Conservation (phyloP, 495 filamentous ascomycete genomes). For the Talaromyces adpressus region DNA sequence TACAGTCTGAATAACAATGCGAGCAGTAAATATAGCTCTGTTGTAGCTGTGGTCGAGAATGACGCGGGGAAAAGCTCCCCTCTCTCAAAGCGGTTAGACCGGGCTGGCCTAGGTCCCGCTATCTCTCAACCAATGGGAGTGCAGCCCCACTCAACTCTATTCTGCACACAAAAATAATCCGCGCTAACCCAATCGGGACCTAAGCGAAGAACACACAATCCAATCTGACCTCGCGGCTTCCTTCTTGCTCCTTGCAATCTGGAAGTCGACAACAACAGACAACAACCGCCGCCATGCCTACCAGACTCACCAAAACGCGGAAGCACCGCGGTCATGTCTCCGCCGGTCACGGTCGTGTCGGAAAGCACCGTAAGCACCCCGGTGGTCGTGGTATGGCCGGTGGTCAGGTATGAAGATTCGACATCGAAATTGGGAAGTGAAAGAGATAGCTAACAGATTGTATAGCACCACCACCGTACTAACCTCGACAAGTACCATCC, state of each 20-base stretch:
- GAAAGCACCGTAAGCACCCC: conserved; percentile 89
- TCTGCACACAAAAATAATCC: background rate
- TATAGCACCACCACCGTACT: conserved; percentile 82
- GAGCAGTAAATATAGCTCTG: background rate
- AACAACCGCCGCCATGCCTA: conserved; percentile 10
- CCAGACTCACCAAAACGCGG: conserved; percentile 12
- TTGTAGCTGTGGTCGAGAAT: background rate
- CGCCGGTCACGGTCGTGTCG: conserved; percentile 86
- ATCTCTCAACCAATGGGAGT: background rate
- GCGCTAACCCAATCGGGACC: conserved; percentile 3
- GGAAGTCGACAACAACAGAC: conserved; percentile 10
- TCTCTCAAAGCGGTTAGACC: conserved; percentile 4
- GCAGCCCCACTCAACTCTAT: conserved; percentile 1
- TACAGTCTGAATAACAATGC: too few relatives aligned
- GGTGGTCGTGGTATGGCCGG: conserved; percentile 95
- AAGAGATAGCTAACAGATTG: conserved; percentile 15
- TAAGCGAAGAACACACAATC: conserved; percentile 11
- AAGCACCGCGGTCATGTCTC: conserved; percentile 78
- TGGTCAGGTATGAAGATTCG: conserved; percentile 47
- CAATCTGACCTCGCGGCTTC: background rate
- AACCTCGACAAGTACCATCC: conserved; percentile 94
- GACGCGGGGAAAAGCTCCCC: conserved; percentile 7
- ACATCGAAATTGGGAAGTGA: background rate
- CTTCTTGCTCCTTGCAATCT: background rate
- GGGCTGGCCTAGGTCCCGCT: background rate